phyloP scores from a whole-genome alignment of 257 asterid genomes.

The Gentiana macrophylla region DNA sequence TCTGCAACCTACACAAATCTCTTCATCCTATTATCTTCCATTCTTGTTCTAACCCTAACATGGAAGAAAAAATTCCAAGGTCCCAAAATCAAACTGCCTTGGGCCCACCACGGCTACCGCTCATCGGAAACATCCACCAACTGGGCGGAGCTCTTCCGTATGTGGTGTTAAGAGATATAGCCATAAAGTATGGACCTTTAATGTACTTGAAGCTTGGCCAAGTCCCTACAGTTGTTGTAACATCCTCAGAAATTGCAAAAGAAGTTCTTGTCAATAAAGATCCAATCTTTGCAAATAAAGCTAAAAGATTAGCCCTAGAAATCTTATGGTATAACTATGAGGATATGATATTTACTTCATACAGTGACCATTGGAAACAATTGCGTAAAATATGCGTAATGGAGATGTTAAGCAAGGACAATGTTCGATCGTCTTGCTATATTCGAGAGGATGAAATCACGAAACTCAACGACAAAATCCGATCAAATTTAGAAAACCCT shows the following conservation, averaged over 20 bases:
- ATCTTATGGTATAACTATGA: conserved; percentile 16
- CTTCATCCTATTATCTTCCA: background rate
- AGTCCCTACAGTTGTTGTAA: conserved; percentile 21
- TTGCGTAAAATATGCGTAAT: conserved; percentile 27
- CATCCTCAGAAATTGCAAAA: conserved; percentile 19
- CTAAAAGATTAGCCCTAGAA: conserved; percentile 11
- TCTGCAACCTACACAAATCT: background rate
- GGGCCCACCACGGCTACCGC: conserved; percentile 20
- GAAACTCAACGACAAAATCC: conserved; percentile 7
- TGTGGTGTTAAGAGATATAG: conserved; percentile 8
- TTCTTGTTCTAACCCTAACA: background rate
- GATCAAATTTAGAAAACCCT: background rate
- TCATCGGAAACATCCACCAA: conserved; percentile 33
- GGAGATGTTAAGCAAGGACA: conserved; percentile 22
- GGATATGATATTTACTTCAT: conserved; percentile 22
- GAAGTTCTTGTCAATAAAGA: conserved; percentile 20
- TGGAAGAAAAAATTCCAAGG: background rate
- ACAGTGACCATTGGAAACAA: conserved; percentile 36
- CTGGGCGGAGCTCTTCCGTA: conserved; percentile 19
- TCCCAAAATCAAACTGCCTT: conserved; percentile 11
- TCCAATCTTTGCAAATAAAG: conserved; percentile 28
- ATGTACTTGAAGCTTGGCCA: conserved; percentile 28
- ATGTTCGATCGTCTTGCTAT: conserved; percentile 16
- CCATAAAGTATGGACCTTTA: conserved; percentile 27
- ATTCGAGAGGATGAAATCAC: conserved; percentile 15